Base-by-base conservation (phyloP, 2,329 filamentous ascomycete species). In the Metarhizium anisopliae region DNA sequence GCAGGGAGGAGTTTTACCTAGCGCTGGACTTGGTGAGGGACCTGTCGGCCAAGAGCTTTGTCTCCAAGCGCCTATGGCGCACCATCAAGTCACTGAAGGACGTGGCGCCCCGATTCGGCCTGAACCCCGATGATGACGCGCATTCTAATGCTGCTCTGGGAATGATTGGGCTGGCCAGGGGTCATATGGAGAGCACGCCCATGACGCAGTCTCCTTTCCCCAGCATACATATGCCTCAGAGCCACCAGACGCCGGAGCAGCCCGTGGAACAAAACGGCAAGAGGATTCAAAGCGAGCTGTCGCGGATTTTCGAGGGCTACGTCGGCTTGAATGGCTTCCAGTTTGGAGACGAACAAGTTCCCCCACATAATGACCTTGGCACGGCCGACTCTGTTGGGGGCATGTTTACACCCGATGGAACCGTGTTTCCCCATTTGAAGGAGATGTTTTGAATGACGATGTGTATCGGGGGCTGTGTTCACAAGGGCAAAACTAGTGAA, bases 1-100 rank as follows among this genome's bases (percentile, higher is more conserved):
- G 86, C 60, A 79, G 87, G 18, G 82, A 87, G 49, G 88, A 92
- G 68, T 92, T 92, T 65, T 90, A 90, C 72, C 83, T 87, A 77
- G 87, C 85, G 0, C 78, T 92, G 1, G 86, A 90, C 54, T 74
- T 92, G 3, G 82, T 92, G 43, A 85, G 87, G 59, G 85, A 86
- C 55, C 77, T 92, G 55, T 88, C 84, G 3, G 81, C 82, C 35
- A 84, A 85, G 63, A 87, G 83, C 30, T 89, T 82, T 72, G 84
- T 90, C 2, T 86, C 83, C 6, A 84, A 87, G 61, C 78, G 87
- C 1, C 72, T 92, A 1, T 92, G 88, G 88, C 80, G 81, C 59
- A 89, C 85, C 0, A 83, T 90, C 53, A 78, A 79, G 47, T 82
- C 84, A 0, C 77, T 92, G 42, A 89, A 88, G 62, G 83, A 88